Conservation (phyloP, 768 basidiomycete species). For the Leucocoprinus leucothites region DNA sequence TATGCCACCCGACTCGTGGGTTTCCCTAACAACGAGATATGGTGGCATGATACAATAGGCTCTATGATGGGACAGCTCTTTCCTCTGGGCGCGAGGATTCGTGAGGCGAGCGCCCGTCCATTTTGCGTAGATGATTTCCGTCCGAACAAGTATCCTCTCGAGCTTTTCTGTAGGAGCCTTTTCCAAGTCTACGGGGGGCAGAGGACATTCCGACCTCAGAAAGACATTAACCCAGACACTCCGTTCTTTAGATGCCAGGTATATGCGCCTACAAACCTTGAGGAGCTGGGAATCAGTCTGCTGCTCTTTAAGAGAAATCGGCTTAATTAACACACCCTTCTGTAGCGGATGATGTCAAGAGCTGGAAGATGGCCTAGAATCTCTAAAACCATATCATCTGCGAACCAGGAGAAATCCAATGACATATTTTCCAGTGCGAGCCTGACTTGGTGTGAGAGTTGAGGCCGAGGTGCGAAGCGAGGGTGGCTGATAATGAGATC, state of each 20-base stretch:
- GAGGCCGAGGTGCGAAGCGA: too few relatives aligned
- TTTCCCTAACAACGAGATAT: too few relatives aligned
- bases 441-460: too few relatives aligned
- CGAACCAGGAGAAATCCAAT: conserved; percentile 3
- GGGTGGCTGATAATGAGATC: too few relatives aligned
- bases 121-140: conserved; percentile 9
- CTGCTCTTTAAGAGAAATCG: background rate
- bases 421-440: background rate
- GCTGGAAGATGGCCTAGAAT: conserved; percentile 9
- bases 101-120: background rate
- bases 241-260: conserved; percentile 5
- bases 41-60: too few relatives aligned
- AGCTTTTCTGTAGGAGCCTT: background rate
- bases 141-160: conserved; percentile 1
- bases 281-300: background rate
- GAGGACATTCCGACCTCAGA: background rate
- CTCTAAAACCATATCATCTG: conserved; percentile 7
- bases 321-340: background rate
- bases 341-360: conserved; percentile 4
- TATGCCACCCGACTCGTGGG: too few relatives aligned
- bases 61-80: too few relatives aligned
- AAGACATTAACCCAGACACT: conserved; percentile 8
- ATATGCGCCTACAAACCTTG: conserved; percentile 7
- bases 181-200: background rate
- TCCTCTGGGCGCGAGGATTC: background rate